Evolutionary conservation across 2,329 filamentous ascomycete genomes (phyloP), one percentile per base, ranked within the genome.

Genomic region (Thielaviopsis musarum): DNA sequence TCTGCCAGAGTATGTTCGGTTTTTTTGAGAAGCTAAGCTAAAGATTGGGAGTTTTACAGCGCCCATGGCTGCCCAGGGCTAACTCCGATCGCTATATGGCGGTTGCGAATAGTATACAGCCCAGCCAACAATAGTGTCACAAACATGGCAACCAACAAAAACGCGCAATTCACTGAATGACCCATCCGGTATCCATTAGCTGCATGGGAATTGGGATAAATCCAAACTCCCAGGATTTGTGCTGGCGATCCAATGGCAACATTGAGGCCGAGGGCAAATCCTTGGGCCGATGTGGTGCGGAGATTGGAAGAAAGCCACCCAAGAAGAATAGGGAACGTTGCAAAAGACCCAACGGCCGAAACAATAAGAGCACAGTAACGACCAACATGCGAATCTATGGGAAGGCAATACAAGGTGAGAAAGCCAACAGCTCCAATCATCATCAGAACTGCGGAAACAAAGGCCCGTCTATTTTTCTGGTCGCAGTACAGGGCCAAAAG

Each of bases 261-360:
- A 63, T 88, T 87, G 62, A 88, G 70, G 0, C 84, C 85, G 59
- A 88, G 84, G 1, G 84, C 84, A 12, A 88, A 74, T 0, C 84
- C 84, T 0, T 80, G 79, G 0, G 83, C 77, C 0, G 80, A 79
- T 0, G 84, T 87, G 59, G 76, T 81, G 66, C 79, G 79, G 55
- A 86, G 72, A 66, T 88, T 88, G 49, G 79, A 81, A 9, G 80
- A 82, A 6, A 87, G 72, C 84, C 83, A 87, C n/a, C 83, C 83
- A 1, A 86, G 73, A 62, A 88, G 74, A 0, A 84, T 83, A 0
- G 85, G 84, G 53, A 87, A 84, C 64, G 80, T 84, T 0, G 82
- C 77, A 62, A 88, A 88, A 0, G 83, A 75, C 1, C 85, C 84
- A 1, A 79, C 77, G 1, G 81, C 75, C 0, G 83, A 26, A 56